Conservation (phyloP, 2,329 filamentous ascomycete species). For the Diaporthe sp. region DNA sequence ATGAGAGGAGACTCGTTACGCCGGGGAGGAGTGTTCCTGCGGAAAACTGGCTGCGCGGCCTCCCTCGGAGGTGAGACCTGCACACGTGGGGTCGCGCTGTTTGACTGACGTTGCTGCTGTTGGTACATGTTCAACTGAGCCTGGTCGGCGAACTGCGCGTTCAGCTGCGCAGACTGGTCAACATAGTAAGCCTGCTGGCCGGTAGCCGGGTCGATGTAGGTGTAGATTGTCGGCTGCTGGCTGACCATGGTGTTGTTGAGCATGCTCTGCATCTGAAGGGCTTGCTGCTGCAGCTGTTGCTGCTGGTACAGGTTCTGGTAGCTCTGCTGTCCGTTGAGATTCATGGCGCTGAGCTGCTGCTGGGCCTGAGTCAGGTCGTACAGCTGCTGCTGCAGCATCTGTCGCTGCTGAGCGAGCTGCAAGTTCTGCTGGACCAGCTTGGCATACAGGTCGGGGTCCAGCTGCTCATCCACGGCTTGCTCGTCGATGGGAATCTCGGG, state of each 20-base stretch:
- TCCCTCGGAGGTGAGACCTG: slow-evolving; percentile 86
- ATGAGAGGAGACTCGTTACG: slow-evolving; percentile 75
- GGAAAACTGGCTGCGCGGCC: slow-evolving; percentile 62
- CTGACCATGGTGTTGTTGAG: slow-evolving; percentile 65
- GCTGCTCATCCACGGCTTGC: slow-evolving; percentile 73
- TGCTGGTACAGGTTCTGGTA: slow-evolving; percentile 69
- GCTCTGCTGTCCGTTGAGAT: slow-evolving; percentile 72
- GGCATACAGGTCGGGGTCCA: slow-evolving; percentile 89
- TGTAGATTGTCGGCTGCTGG: slow-evolving; percentile 79
- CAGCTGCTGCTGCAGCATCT: slow-evolving; percentile 93
- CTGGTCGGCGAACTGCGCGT: slow-evolving; percentile 41
- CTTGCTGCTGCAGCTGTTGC: slow-evolving; percentile 64
- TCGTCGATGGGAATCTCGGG: slow-evolving; percentile 82
- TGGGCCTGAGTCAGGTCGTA: slow-evolving; percentile 85
- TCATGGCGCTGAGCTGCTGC: slow-evolving; percentile 85
- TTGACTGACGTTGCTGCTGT: slow-evolving; percentile 62
- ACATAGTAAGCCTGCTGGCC: slow-evolving; percentile 87
- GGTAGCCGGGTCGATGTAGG: slow-evolving; percentile 87
- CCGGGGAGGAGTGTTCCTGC: slow-evolving; percentile 76
- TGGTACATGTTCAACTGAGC: slow-evolving; percentile 53
- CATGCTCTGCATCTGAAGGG: slow-evolving; percentile 71
- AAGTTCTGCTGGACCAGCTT: slow-evolving; percentile 92
- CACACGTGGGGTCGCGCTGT: slow-evolving; percentile 75
- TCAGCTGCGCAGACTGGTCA: slow-evolving; percentile 70
- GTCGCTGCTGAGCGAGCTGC: slow-evolving; percentile 94